phyloP scores from a whole-genome alignment of 2,329 filamentous ascomycete genomes.

The Berkeleyomyces basicola region DNA sequence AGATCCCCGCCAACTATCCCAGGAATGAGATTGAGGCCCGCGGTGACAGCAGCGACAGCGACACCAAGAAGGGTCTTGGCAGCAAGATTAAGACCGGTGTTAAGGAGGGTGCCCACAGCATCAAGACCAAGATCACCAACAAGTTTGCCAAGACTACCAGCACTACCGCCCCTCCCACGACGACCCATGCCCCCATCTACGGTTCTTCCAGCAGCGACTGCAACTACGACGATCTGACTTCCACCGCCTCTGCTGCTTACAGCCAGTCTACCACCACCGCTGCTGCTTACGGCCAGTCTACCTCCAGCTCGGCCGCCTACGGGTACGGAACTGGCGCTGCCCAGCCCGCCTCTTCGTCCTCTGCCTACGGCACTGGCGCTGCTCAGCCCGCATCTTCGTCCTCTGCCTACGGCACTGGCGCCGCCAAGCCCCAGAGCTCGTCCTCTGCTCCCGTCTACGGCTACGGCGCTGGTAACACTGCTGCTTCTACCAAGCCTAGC shows the following conservation, averaged over 20 bases:
- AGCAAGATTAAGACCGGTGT: background rate
- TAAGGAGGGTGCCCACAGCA: background rate
- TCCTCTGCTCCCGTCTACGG: background rate
- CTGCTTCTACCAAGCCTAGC: background rate
- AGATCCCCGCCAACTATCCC: background rate
- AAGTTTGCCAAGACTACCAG: background rate
- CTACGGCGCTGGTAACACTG: background rate
- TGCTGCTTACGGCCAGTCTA: background rate
- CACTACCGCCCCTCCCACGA: background rate
- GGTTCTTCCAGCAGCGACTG: background rate
- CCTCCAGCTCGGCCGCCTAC: background rate
- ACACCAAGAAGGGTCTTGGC: background rate
- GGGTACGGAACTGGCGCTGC: background rate
- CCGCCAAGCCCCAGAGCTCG: background rate
- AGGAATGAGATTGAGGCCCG: background rate
- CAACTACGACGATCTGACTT: background rate
- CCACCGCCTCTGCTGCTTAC: background rate
- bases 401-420: background rate
- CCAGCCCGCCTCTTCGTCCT: background rate
- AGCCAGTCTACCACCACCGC: background rate
- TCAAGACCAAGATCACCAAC: background rate
- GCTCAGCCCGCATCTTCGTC: no score
- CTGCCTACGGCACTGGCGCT: background rate
- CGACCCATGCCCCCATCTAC: background rate
- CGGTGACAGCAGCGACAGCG: background rate